A percentile compares a stretch with the other conserved stretches of the same genome.
phyloP scores from a whole-genome alignment of 441 rosid genomes.

The Pelargonium australe region DNA sequence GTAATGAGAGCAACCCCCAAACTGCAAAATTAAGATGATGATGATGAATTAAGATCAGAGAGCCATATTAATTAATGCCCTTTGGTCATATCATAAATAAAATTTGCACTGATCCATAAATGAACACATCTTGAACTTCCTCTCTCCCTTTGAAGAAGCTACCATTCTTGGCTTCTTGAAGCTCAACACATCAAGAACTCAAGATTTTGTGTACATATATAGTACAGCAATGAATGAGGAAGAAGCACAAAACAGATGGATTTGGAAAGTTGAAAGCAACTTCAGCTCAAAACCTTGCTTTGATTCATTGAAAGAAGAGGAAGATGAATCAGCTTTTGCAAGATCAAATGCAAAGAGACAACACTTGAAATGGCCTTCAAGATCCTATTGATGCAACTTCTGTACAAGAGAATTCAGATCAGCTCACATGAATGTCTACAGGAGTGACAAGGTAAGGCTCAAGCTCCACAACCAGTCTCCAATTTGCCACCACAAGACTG shows the following conservation, averaged over 20 bases:
- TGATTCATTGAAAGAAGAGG: too few species aligned
- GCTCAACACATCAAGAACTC: background rate
- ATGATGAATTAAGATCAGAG: too few species aligned
- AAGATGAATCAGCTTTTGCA: background rate
- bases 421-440: conserved; percentile 65
- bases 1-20: background rate
- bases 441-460: conserved; percentile 48
- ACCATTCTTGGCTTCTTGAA: background rate
- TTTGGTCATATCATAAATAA: too few species aligned
- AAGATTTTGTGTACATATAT: background rate
- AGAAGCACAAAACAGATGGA: background rate
- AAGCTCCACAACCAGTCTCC: background rate
- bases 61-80: too few species aligned
- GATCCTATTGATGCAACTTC: conserved; percentile 52
- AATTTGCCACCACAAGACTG: background rate
- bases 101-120: too few species aligned
- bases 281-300: too few species aligned
- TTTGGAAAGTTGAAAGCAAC: background rate
- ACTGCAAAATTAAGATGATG: too few species aligned
- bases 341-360: background rate
- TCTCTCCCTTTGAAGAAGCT: background rate
- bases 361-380: conserved; percentile 13
- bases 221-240: background rate
- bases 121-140: too few species aligned
- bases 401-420: conserved; percentile 60